A percentile compares a stretch with the other conserved stretches of the same genome.
phyloP scores from a whole-genome alignment of 192 early-diverging fungal genomes.

The Geosiphon pyriformis region DNA sequence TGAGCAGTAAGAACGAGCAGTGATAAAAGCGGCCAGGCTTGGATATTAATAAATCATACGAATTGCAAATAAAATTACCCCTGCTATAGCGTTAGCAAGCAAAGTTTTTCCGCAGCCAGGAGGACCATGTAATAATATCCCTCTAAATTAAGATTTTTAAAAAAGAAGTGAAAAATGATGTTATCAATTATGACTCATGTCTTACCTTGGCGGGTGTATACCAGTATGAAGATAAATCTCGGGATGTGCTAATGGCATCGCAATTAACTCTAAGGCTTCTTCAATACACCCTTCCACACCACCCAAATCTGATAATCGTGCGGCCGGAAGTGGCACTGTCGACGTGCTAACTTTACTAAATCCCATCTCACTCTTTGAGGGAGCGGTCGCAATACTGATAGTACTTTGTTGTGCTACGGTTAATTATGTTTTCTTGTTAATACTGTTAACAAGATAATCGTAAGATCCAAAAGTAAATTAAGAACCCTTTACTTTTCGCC shows the following conservation, averaged over 20 bases:
- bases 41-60: too few relatives aligned
- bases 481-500: not conserved
- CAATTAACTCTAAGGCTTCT: slow-evolving; percentile 87
- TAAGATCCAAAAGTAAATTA: not conserved
- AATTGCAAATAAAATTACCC: slow-evolving; percentile 49
- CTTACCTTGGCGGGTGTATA: slow-evolving; percentile 71
- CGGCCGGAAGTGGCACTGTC: slow-evolving; percentile 36
- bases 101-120: slow-evolving; percentile 96
- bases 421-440: not conserved
- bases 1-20: too few relatives aligned
- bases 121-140: slow-evolving; percentile 92
- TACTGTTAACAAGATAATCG: not conserved
- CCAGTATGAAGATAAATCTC: slow-evolving; percentile 91
- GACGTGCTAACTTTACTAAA: not conserved
- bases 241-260: slow-evolving; percentile 89
- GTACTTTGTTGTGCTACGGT: not conserved
- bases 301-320: slow-evolving; percentile 73
- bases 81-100: slow-evolving; percentile 95
- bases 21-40: too few relatives aligned
- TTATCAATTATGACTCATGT: not conserved
- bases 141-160: slow-evolving; percentile 36
- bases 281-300: slow-evolving; percentile 89
- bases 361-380: not conserved
- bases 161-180: not conserved
- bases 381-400: not conserved